Base-by-base conservation (phyloP, 2,329 filamentous ascomycete genomes). In the Colletotrichum trifolii region DNA sequence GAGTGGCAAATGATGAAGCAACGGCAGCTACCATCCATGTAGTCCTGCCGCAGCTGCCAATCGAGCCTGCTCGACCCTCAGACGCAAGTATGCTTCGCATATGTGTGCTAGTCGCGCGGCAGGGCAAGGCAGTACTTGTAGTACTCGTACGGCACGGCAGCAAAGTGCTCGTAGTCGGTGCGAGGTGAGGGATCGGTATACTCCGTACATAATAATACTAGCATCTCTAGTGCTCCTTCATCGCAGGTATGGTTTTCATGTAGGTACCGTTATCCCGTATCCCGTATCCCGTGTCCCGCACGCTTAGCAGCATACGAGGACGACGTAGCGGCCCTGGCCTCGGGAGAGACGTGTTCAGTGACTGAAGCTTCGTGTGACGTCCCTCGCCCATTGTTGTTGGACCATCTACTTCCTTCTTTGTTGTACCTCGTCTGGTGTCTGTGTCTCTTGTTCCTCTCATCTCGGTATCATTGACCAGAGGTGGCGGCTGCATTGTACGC, bases 31-130 rank as follows among this genome's bases (percentile, higher is more conserved):
- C 48, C 47, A 25, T 25, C 48, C 47, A 25, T 25, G 25, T 25
- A 25, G 25, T 25, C 25, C 47, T 17, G 25, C 25, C 25, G 25
- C 11, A 35, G 38, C 36, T 15, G 15, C 55, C 55, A 55, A 62
- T 60, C 56, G 47, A 25, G 25, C 71, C 68, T 69, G 69, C 66
- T 62, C 11, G 33, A 4, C 47, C 52, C 50, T 60, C 60, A 61
- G 73, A 78, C 75, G 76, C 77, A 79, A 75, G 75, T 79, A 79
- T 79, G 78, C 74, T 79, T 73, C 75, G 78, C 76, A 79, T 79
- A 76, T 76, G 72, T 25, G 25, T 74, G 54, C 49, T 35, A 54
- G 49, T 54, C 39, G 38, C 52, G 63, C 60, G 40, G 66, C 66
- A 63, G 52, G 47, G 25, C 25, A 25, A 25, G 25, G 25, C 25